phyloP scores from a whole-genome alignment of 164 flowering plant genomes.

The Berberis thunbergii region DNA sequence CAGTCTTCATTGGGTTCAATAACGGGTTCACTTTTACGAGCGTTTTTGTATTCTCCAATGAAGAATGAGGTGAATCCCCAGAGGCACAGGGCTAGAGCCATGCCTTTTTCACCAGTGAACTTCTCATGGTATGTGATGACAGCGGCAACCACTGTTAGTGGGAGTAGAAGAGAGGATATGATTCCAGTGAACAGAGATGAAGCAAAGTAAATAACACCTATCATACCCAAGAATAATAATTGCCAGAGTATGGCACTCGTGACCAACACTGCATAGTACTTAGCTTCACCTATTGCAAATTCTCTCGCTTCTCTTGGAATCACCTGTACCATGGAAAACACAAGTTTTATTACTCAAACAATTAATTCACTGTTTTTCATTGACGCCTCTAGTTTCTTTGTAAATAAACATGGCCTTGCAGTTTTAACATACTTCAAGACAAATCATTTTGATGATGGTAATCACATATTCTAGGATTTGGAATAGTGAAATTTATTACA shows the following conservation, averaged over 20 bases:
- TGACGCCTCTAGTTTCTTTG: too few species aligned
- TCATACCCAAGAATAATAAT: not conserved
- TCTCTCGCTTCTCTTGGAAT: conserved; percentile 19
- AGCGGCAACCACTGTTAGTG: conserved; percentile 7
- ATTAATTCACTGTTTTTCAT: too few species aligned
- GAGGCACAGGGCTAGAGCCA: conserved; percentile 8
- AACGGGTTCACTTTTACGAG: not conserved
- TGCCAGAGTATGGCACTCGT: conserved; percentile 9
- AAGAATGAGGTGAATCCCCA: conserved; percentile 16
- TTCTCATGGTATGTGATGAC: conserved; percentile 9
- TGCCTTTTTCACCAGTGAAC: conserved; percentile 15
- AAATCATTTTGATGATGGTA: too few species aligned
- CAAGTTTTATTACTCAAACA: conserved; percentile 29
- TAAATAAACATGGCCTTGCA: too few species aligned
- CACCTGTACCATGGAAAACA: conserved; percentile 27
- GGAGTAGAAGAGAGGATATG: conserved; percentile 8
- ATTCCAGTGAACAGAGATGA: conserved; percentile 15
- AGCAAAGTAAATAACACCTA: conserved; percentile 12
- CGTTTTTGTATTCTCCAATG: conserved; percentile 9
- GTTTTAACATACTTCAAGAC: too few species aligned
- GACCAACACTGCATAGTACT: conserved; percentile 12
- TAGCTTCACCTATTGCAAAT: conserved; percentile 11
- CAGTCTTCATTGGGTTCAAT: not conserved
- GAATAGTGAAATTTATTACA: too few species aligned
- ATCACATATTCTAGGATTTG: too few species aligned